A percentile compares a stretch with the other conserved stretches of the same genome.
phyloP scores from a whole-genome alignment of 2,329 filamentous ascomycete genomes.

The Aspergillus clavatus region DNA sequence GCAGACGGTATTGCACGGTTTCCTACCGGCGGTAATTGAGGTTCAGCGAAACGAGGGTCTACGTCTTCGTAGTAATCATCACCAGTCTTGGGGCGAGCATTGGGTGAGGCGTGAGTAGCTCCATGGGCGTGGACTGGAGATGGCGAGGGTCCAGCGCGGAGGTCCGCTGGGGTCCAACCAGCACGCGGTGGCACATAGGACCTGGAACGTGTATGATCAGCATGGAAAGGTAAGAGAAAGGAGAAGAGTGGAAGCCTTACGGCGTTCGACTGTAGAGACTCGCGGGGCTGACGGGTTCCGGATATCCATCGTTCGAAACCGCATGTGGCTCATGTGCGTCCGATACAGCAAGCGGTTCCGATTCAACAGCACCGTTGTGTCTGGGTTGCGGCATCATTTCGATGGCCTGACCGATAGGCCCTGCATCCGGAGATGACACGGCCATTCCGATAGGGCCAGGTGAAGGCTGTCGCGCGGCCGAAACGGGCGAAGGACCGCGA shows the following conservation, averaged over 20 bases:
- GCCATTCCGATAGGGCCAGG: constrained; percentile 33
- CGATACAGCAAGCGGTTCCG: constrained; percentile 31
- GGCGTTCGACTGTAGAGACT: constrained; percentile 70
- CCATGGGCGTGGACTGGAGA: constrained; percentile 19
- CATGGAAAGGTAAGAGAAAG: constrained; percentile 1
- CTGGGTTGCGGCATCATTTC: constrained; percentile 75
- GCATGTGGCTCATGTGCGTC: constrained; percentile 20
- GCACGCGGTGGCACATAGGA: constrained; percentile 46
- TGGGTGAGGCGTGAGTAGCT: constrained; percentile 19
- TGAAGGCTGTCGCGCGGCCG: constrained; percentile 26
- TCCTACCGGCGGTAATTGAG: constrained; percentile 25
- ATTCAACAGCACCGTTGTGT: constrained; percentile 28
- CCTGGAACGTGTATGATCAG: constrained; percentile 16
- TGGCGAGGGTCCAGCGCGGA: constrained; percentile 10
- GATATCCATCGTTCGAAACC: constrained; percentile 23
- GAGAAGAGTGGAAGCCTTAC: constrained; percentile 50
- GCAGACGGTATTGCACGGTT: constrained; percentile 30
- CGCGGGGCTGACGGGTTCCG: constrained; percentile 52
- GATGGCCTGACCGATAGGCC: constrained; percentile 59
- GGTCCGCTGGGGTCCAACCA: constrained; percentile 29
- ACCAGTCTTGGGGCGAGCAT: constrained; percentile 35
- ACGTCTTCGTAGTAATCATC: constrained; percentile 85
- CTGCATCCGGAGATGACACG: constrained; percentile 29
- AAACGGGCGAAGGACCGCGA: constrained; percentile 18
- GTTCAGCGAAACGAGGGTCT: constrained; percentile 71